Evolutionary conservation across 2,329 filamentous ascomycete species (phyloP).

Genomic region (Penicillium hordei): DNA sequence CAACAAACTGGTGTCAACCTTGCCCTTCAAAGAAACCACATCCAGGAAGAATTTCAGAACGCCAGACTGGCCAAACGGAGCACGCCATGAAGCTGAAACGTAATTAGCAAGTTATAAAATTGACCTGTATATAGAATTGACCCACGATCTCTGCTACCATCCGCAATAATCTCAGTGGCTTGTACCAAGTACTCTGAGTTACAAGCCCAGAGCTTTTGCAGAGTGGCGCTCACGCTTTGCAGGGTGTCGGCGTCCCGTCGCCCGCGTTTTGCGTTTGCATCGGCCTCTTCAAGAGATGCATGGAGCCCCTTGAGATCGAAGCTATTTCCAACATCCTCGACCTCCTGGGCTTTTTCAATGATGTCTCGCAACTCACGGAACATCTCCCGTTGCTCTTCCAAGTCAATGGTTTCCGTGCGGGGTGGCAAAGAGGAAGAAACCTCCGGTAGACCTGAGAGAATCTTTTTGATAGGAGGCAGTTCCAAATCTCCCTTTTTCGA

Average conservation of each 20-base stretch:
- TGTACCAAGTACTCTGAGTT: conserved; percentile 37
- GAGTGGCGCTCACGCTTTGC: conserved; percentile 28
- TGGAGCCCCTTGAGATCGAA: conserved; percentile 32
- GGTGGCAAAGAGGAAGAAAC: conserved; percentile 23
- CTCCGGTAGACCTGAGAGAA: conserved; percentile 27
- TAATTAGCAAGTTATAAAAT: conserved; percentile 10
- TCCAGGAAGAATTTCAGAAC: conserved; percentile 45
- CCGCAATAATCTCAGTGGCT: conserved; percentile 42
- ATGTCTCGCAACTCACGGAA: conserved; percentile 35
- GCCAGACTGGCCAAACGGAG: conserved; percentile 40
- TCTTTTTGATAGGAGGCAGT: conserved; percentile 27
- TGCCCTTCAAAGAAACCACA: conserved; percentile 35
- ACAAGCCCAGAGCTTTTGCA: conserved; percentile 40
- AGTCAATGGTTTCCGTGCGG: conserved; percentile 17
- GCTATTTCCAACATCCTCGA: conserved; percentile 23
- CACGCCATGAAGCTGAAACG: conserved; percentile 40
- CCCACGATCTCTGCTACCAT: conserved; percentile 46
- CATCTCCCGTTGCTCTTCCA: conserved; percentile 36
- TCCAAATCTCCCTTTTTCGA: conserved; percentile 14
- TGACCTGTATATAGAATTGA: conserved; percentile 3
- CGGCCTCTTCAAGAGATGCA: conserved; percentile 32
- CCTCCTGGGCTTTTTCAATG: conserved; percentile 28
- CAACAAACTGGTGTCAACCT: conserved; percentile 32
- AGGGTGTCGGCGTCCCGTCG: conserved; percentile 25
- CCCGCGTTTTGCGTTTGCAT: conserved; percentile 26